Conservation (phyloP, 768 basidiomycete species). For the Neoboletus brunneissimus region DNA sequence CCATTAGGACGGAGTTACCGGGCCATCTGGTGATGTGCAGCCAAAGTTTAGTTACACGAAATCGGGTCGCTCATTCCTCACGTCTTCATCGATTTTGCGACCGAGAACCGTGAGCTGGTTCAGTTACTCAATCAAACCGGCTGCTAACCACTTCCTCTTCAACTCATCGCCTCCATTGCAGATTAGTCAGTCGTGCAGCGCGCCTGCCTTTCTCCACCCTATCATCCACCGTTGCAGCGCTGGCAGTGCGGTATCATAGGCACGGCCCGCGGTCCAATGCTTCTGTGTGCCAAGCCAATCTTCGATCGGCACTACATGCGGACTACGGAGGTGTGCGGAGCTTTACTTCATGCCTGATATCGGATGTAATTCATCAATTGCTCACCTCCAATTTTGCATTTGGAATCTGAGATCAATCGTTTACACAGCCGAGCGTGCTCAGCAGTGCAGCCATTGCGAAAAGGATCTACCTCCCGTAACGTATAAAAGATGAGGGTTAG, state of each 20-base stretch:
- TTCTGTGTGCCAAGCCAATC: constrained; percentile 1
- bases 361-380: not conserved
- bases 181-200: not conserved
- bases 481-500: constrained; percentile 22
- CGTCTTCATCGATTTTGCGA: not conserved
- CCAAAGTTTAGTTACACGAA: not conserved
- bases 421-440: not conserved
- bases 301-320: constrained; percentile 9
- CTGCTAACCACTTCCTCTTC: not conserved
- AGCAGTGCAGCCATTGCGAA: not conserved
- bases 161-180: not conserved
- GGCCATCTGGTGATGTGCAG: too few relatives aligned
- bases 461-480: not conserved
- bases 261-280: not conserved
- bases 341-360: not conserved
- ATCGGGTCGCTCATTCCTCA: not conserved
- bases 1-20: not conserved
- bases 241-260: constrained; percentile 1
- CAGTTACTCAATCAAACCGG: not conserved
- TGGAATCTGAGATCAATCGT: not conserved
- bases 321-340: constrained; percentile 3
- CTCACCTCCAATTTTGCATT: not conserved
- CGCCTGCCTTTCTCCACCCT: constrained; percentile 6
- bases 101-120: constrained; percentile 1
- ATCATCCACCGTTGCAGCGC: not conserved